Evolutionary conservation across 192 early-diverging fungal species (phyloP).

Genomic region (Lobosporangium transversale): DNA sequence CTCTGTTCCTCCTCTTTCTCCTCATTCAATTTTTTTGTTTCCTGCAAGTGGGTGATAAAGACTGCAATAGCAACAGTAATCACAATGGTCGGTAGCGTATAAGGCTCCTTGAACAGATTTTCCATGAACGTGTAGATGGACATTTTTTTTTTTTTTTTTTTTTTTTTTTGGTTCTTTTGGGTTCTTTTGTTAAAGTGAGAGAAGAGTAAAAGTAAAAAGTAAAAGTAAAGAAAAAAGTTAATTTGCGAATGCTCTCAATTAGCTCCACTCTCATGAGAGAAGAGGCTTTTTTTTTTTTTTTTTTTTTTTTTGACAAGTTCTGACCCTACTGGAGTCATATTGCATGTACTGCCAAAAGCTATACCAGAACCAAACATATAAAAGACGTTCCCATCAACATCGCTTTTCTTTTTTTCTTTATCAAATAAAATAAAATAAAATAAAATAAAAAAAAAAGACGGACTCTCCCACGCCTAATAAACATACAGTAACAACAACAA

Average conservation of each 20-base stretch:
- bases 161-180: too few relatives aligned
- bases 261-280: too few relatives aligned
- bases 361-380: too few relatives aligned
- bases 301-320: neutral
- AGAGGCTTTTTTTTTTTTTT: neutral
- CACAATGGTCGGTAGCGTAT: slow-evolving; percentile 25
- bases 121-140: slow-evolving; percentile 19
- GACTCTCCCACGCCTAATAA: too few relatives aligned
- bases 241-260: too few relatives aligned
- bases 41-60: slow-evolving; percentile 25
- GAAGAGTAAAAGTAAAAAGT: neutral
- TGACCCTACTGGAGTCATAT: slow-evolving; percentile 1
- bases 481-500: too few relatives aligned
- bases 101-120: slow-evolving; percentile 25
- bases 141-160: neutral
- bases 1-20: neutral
- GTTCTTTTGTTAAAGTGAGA: too few relatives aligned
- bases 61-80: slow-evolving; percentile 21
- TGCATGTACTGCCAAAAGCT: too few relatives aligned
- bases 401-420: too few relatives aligned
- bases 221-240: neutral
- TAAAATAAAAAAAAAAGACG: too few relatives aligned
- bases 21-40: slow-evolving; percentile 1
- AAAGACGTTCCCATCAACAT: too few relatives aligned
- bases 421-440: too few relatives aligned